phyloP scores from a whole-genome alignment of 495 filamentous ascomycete species.

The Hypoxylon lenormandii region DNA sequence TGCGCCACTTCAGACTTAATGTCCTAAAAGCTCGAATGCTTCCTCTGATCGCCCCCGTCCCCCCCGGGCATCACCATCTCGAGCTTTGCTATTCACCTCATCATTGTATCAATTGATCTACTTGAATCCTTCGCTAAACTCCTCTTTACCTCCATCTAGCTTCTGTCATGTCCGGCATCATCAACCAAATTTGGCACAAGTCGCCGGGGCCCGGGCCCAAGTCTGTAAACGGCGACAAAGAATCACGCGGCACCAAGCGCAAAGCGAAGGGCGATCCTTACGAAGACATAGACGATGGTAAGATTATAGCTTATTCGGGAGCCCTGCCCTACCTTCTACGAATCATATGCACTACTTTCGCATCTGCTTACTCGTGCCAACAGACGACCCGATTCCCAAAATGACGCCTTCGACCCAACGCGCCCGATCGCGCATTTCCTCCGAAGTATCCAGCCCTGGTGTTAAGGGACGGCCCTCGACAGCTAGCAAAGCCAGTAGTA shows the following conservation, averaged over 20 bases:
- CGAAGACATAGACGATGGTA: slow-evolving; percentile 48
- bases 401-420: slow-evolving; percentile 38
- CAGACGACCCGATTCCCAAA: slow-evolving; percentile 26
- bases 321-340: not conserved
- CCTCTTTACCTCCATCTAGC: not conserved
- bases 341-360: not conserved
- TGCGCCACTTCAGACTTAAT: slow-evolving; percentile 22
- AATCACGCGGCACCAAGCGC: slow-evolving; percentile 44
- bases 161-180: slow-evolving; percentile 24
- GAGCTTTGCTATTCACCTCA: not conserved
- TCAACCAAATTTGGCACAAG: slow-evolving; percentile 18
- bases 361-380: slow-evolving; percentile 5
- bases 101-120: slow-evolving; percentile 6
- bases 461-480: slow-evolving; percentile 30
- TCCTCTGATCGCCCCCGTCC: not conserved
- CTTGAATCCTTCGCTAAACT: not conserved
- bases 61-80: slow-evolving; percentile 1
- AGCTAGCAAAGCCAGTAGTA: slow-evolving; percentile 30
- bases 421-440: slow-evolving; percentile 47
- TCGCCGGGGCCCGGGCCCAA: slow-evolving; percentile 33
- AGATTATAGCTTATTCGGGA: not conserved
- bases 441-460: slow-evolving; percentile 34
- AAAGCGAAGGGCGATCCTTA: slow-evolving; percentile 50
- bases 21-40: slow-evolving; percentile 1
- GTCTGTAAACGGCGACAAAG: slow-evolving; percentile 36